Conservation (phyloP, 2,329 filamentous ascomycete species). For the Tolypocladium ophioglossoides region DNA sequence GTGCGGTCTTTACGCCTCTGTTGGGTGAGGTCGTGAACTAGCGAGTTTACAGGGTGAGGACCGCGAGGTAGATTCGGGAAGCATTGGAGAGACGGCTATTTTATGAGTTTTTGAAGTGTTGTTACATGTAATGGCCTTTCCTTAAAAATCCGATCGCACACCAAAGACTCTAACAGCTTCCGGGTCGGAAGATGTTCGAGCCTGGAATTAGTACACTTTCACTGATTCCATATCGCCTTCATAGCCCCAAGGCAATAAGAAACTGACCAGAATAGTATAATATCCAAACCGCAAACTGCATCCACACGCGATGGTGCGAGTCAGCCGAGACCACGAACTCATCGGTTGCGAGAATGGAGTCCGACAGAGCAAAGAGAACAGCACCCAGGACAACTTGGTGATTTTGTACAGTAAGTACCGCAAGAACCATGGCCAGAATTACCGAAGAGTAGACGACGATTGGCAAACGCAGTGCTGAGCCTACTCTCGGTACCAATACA, state of each 20-base stretch:
- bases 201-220: too few relatives aligned
- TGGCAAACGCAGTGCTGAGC: slow-evolving; percentile 12
- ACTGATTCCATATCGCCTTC: too few relatives aligned
- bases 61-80: too few relatives aligned
- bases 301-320: slow-evolving; percentile 14
- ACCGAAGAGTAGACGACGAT: slow-evolving; percentile 20
- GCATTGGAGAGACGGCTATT: too few relatives aligned
- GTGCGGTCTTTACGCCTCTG: too few relatives aligned
- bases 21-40: too few relatives aligned
- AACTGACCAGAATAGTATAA: slow-evolving; percentile 24
- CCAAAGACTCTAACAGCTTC: too few relatives aligned
- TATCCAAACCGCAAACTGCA: slow-evolving; percentile 23
- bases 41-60: too few relatives aligned
- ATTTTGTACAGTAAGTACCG: slow-evolving; percentile 16
- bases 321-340: slow-evolving; percentile 17
- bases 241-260: slow-evolving; percentile 13
- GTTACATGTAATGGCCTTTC: too few relatives aligned
- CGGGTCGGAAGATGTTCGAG: too few relatives aligned
- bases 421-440: slow-evolving; percentile 20
- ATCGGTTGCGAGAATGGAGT: slow-evolving; percentile 20
- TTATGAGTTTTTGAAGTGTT: too few relatives aligned
- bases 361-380: slow-evolving; percentile 21
- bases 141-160: too few relatives aligned
- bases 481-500: slow-evolving; percentile 16
- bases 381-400: slow-evolving; percentile 15